Evolutionary conservation across 805 yeast genomes (phyloP).

Genomic region (Scheffersomyces stipitis): DNA sequence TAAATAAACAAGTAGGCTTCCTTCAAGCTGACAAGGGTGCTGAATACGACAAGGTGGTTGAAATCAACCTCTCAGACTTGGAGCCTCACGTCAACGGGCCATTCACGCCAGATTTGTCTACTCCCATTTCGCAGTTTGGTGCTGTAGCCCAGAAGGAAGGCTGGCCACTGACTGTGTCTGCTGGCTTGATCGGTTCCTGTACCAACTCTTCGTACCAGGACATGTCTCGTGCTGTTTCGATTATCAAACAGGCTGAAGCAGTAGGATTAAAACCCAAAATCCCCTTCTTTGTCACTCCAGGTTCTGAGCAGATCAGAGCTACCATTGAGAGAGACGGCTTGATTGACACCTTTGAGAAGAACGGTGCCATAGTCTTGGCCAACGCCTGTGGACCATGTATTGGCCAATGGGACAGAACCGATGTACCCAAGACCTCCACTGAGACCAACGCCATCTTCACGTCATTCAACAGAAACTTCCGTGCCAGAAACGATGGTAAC

Average conservation of each 20-base stretch:
- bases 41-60: conserved; percentile 90
- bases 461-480: conserved; percentile 96
- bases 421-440: conserved; percentile 59
- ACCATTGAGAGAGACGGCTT: conserved; percentile 97
- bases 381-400: conserved; percentile 99
- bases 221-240: conserved; percentile 94
- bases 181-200: conserved; percentile 97
- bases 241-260: conserved; percentile 84
- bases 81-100: conserved; percentile 99
- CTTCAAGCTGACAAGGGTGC: conserved; percentile 89
- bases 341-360: conserved; percentile 81
- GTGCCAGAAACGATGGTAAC: conserved; percentile 98
- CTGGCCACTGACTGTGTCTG: conserved; percentile 93
- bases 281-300: conserved; percentile 91
- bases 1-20: conserved; percentile 57
- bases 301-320: conserved; percentile 98
- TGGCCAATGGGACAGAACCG: conserved; percentile 98
- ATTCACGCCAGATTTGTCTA: conserved; percentile 96
- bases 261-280: conserved; percentile 92
- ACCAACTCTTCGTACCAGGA: conserved; percentile 98
- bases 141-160: conserved; percentile 78
- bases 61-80: conserved; percentile 81
- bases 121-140: conserved; percentile 86
- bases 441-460: conserved; percentile 90
- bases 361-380: conserved; percentile 93